Evolutionary conservation across 768 basidiomycete genomes (phyloP), one percentile per base, ranked within the genome.

Genomic region (Lyophyllum decastes): DNA sequence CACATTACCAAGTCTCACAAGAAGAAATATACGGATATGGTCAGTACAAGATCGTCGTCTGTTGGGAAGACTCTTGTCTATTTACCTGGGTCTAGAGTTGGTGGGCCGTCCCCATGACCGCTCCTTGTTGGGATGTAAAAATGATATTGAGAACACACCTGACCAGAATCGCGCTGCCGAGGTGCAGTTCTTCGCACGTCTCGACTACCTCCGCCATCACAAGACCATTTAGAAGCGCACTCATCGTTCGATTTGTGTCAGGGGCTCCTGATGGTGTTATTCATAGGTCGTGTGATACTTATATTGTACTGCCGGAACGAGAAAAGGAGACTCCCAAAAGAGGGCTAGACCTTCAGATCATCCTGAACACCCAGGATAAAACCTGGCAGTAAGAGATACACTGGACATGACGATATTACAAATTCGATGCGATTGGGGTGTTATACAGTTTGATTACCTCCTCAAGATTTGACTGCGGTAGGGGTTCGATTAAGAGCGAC

Each of bases 141-240:
- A 2, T 16, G 40, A 41, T 41, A n/a, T 17, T 10, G 40, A 5
- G n/a, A 41, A 17, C 40, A n/a, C 40, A 41, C n/a, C 40, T 41
- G 40, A 41, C 40, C 40, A 19, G 5, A 41, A 9, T 38, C n/a
- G n/a, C 4, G 40, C n/a, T 4, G 40, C 40, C 16, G 40, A n/a
- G n/a, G 10, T n/a, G 10, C 16, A 7, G 9, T 19, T 41, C 40
- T 19, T 41, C 40, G 14, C 35, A 38, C 35, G 35, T 38, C 14
- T 9, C 19, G 40, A 9, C n/a, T 41, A 19, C 40, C 40, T 19
- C 40, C 40, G 40, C 40, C 40, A 17, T 41, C 40, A 41, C 46
- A n/a, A 25, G 46, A 22, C 7, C 46, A 26, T 54, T 71, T 67
- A n/a, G 57, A 50, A 33, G 26, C 47, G 12, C 12, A 40, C 33